Evolutionary conservation across 1,284 basidiomycete genomes (phyloP).

Genomic region (Retiboletus flavoniger): DNA sequence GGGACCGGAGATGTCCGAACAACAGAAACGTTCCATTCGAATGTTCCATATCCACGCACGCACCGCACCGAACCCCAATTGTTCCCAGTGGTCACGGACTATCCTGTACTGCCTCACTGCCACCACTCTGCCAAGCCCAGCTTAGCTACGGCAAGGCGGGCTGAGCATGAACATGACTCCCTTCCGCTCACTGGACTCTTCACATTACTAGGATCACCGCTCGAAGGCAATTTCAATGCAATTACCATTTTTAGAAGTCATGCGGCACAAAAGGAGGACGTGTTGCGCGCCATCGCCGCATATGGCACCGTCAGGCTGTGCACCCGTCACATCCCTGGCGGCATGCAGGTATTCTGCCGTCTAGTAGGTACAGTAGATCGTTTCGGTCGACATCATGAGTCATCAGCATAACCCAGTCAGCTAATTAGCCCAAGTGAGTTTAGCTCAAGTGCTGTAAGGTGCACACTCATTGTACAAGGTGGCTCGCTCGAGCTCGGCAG

Average conservation of each 20-base stretch:
- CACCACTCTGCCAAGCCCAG: neutral
- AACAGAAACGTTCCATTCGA: conserved; percentile 25
- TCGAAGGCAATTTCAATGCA: neutral
- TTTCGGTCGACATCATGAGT: too few species aligned
- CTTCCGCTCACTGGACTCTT: neutral
- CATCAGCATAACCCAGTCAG: too few species aligned
- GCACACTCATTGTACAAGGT: too few species aligned
- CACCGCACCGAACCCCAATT: conserved; percentile 10
- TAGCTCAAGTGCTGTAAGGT: too few species aligned
- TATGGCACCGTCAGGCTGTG: too few species aligned
- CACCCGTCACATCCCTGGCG: too few species aligned
- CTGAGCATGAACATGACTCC: neutral
- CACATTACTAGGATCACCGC: neutral
- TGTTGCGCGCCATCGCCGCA: too few species aligned
- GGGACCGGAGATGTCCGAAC: conserved; percentile 22
- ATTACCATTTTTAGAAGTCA: conserved; percentile 1
- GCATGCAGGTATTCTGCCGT: too few species aligned
- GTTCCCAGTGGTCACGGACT: neutral
- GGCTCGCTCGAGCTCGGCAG: too few species aligned
- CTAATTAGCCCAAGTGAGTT: too few species aligned
- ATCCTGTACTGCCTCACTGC: conserved; percentile 14
- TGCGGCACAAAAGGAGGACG: neutral
- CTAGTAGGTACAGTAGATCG: too few species aligned
- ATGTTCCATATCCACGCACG: conserved; percentile 25
- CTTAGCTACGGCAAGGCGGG: neutral